Evolutionary conservation across 2,329 filamentous ascomycete species (phyloP).

Genomic region (Apiospora arundinis): DNA sequence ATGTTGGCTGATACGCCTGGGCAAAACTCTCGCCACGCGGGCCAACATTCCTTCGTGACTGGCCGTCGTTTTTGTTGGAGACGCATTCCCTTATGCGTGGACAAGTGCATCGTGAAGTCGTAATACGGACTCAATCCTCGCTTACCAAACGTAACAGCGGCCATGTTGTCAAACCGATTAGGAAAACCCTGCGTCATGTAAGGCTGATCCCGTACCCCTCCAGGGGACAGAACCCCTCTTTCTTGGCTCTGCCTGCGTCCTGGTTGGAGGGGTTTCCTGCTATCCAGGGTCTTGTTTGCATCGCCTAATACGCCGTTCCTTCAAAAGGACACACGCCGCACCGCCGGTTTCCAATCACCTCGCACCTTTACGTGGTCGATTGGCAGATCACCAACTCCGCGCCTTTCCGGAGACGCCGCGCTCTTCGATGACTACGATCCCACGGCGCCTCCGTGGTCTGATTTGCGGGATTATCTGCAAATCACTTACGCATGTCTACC

Average conservation of each 20-base stretch:
- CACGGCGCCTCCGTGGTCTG: conserved; percentile 6
- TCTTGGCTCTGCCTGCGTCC: not conserved
- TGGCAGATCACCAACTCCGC: conserved; percentile 7
- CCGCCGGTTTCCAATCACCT: not conserved
- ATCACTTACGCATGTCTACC: not conserved
- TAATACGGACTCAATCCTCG: not conserved
- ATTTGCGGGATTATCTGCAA: not conserved
- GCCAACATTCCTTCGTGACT: not conserved
- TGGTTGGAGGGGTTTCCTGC: not conserved
- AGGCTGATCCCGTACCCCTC: conserved; percentile 2
- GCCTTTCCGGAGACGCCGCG: conserved; percentile 8
- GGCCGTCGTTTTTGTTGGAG: not conserved
- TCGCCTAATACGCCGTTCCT: not conserved
- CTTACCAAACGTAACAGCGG: not conserved
- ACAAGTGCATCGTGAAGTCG: conserved; percentile 1
- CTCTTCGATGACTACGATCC: not conserved
- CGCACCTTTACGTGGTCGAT: not conserved
- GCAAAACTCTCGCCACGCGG: conserved; percentile 1
- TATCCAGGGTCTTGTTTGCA: not conserved
- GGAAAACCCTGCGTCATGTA: conserved; percentile 12
- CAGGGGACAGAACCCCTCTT: not conserved
- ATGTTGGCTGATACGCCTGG: conserved; percentile 13
- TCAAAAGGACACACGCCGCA: not conserved
- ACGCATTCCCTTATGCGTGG: not conserved
- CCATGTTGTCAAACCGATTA: not conserved